Evolutionary conservation across 208 protist species (phyloP).

Genomic region (Polymyxa betae): DNA sequence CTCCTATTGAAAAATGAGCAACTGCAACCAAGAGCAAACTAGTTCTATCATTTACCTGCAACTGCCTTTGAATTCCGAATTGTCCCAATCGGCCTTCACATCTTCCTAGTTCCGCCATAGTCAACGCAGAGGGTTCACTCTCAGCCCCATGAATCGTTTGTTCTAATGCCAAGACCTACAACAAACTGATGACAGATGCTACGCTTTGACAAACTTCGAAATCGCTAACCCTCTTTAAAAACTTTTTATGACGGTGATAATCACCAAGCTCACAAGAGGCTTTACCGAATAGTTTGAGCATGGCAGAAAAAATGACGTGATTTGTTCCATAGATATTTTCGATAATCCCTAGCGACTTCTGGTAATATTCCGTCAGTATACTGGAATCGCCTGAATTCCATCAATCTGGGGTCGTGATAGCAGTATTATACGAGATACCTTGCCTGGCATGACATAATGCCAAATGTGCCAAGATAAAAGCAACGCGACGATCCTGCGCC

Average conservation of each 20-base stretch:
- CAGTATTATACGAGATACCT: background rate
- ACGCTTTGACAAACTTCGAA: background rate
- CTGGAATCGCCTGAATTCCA: background rate
- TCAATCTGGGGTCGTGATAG: background rate
- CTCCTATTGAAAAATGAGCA: background rate
- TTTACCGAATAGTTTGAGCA: constrained; percentile 39
- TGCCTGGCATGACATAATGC: constrained; percentile 39
- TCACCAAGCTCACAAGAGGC: constrained; percentile 31
- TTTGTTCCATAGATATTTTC: constrained; percentile 28
- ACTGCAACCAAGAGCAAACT: background rate
- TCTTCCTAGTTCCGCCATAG: constrained; percentile 38
- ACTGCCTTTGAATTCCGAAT: background rate
- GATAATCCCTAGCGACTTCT: constrained; percentile 13
- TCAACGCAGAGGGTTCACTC: constrained; percentile 19
- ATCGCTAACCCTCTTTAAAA: background rate
- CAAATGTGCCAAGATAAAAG: constrained; percentile 39
- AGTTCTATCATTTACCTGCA: background rate
- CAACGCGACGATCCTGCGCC: background rate
- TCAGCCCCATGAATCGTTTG: background rate
- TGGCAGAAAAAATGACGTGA: constrained; percentile 6
- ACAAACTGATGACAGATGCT: background rate
- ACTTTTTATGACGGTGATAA: background rate
- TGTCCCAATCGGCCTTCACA: constrained; percentile 33
- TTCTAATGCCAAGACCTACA: background rate
- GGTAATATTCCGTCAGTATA: constrained; percentile 29